Conservation (phyloP, 75 land plant species). For the Cryptomeria japonica region DNA sequence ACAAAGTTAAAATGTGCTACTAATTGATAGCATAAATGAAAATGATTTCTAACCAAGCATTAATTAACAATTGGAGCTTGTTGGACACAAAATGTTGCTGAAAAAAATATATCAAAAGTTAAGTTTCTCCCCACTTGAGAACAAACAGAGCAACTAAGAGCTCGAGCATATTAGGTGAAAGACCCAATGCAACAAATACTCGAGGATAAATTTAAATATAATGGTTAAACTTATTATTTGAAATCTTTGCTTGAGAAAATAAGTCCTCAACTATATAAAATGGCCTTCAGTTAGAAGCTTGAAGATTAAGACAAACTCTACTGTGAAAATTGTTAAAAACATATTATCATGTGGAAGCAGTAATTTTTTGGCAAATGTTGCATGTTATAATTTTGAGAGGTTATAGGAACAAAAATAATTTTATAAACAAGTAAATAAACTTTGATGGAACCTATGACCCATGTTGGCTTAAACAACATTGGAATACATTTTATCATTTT, state of each 20-base stretch:
- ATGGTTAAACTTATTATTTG: conserved; percentile 24
- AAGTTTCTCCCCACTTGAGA: too few species aligned
- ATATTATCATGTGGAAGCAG: too few species aligned
- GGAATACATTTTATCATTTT: neutral
- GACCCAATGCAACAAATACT: conserved; percentile 6
- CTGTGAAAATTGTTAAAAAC: too few species aligned
- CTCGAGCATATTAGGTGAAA: neutral
- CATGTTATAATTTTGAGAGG: too few species aligned
- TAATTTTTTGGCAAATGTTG: too few species aligned
- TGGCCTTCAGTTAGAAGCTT: neutral
- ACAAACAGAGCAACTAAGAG: conserved; percentile 2
- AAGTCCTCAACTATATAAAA: conserved; percentile 4
- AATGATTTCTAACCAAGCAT: conserved; percentile 18
- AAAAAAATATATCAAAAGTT: neutral
- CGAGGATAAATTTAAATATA: conserved; percentile 10
- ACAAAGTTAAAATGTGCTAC: conserved; percentile 19
- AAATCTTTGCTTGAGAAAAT: conserved; percentile 2
- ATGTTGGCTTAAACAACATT: neutral
- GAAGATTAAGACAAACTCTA: too few species aligned
- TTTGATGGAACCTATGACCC: too few species aligned
- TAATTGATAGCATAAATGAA: conserved; percentile 10
- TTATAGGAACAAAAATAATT: too few species aligned
- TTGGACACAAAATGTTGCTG: neutral
- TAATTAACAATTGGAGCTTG: conserved; percentile 3
- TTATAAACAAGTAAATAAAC: too few species aligned